Percentiles rank a stretch among this genome's conserved stretches.
Conservation (phyloP, 805 yeast species). For the Scheffersomyces coipomensis region DNA sequence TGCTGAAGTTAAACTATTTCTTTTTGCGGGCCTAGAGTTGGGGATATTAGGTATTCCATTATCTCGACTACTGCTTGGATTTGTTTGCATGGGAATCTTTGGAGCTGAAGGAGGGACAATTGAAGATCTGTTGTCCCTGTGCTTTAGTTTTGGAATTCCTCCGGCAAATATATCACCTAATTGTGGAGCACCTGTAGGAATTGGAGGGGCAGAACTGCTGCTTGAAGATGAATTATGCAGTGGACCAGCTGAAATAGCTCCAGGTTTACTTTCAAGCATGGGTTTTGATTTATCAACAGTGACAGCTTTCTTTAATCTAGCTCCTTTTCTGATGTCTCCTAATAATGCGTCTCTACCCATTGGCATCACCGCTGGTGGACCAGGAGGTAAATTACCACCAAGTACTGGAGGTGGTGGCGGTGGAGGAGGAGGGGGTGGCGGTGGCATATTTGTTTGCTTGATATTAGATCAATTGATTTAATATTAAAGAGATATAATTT, state of each 20-base stretch:
- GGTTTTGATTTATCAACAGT: constrained; percentile 51
- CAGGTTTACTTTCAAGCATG: constrained; percentile 49
- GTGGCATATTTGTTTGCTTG: too few species aligned
- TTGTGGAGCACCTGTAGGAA: constrained; percentile 43
- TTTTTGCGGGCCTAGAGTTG: constrained; percentile 9
- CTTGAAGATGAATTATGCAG: constrained; percentile 14
- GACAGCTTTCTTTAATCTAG: constrained; percentile 38
- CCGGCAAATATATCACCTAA: constrained; percentile 73
- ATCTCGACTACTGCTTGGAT: constrained; percentile 4
- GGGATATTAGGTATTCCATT: constrained; percentile 10
- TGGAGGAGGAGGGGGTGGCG: constrained; percentile 32
- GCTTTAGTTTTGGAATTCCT: constrained; percentile 71
- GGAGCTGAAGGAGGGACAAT: constrained; percentile 40
- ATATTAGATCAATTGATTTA: too few species aligned
- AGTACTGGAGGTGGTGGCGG: constrained; percentile 27
- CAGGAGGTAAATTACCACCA: constrained; percentile 12
- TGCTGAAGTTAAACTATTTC: neutral
- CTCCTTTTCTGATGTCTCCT: constrained; percentile 75
- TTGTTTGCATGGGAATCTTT: constrained; percentile 22
- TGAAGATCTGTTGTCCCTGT: constrained; percentile 35
- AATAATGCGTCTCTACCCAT: constrained; percentile 51
- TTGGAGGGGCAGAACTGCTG: constrained; percentile 16
- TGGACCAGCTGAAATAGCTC: constrained; percentile 35
- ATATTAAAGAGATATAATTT: too few species aligned
- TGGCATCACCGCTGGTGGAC: constrained; percentile 20